These are phyloP conservation scores for Blastocystis sp. DNA, from an alignment of 352 stramenopile genomes.

Conservation along the genomic window DNA sequence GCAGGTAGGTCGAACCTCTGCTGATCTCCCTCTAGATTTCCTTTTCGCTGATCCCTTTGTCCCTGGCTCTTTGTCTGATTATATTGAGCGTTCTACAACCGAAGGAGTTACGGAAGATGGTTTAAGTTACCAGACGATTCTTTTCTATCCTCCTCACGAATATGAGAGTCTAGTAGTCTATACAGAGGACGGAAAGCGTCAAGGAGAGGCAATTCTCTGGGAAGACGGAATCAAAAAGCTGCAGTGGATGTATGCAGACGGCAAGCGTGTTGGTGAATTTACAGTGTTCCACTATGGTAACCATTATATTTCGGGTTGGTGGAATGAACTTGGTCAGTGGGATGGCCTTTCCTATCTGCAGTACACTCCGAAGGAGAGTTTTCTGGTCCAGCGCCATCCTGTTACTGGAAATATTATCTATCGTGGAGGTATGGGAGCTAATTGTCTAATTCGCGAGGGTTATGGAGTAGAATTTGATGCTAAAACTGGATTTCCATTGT, in stretches of 20 bases:
- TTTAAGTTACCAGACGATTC: not conserved
- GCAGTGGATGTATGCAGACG: not conserved
- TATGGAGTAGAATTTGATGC: not conserved
- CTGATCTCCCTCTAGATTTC: too few species aligned
- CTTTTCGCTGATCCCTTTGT: too few species aligned
- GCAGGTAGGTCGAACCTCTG: too few species aligned
- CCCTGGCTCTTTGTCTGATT: too few species aligned
- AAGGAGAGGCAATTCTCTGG: not conserved
- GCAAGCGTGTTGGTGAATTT: not conserved
- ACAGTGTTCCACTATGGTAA: not conserved
- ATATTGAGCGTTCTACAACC: too few species aligned
- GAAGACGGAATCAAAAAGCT: not conserved
- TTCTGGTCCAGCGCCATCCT: conserved; percentile 1
- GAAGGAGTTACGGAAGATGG: too few species aligned
- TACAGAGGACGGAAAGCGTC: not conserved
- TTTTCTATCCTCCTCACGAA: conserved; percentile 9
- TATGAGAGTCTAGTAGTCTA: not conserved
- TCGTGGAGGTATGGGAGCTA: conserved; percentile 13
- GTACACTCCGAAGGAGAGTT: not conserved
- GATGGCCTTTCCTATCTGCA: not conserved
- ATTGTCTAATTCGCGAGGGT: not conserved
- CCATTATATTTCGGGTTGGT: not conserved
- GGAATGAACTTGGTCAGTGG: not conserved
- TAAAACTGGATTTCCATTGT: not conserved
- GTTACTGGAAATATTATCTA: conserved; percentile 7